phyloP scores from a whole-genome alignment of 2,329 filamentous ascomycete genomes.

The Aspergillus eucalypticola region DNA sequence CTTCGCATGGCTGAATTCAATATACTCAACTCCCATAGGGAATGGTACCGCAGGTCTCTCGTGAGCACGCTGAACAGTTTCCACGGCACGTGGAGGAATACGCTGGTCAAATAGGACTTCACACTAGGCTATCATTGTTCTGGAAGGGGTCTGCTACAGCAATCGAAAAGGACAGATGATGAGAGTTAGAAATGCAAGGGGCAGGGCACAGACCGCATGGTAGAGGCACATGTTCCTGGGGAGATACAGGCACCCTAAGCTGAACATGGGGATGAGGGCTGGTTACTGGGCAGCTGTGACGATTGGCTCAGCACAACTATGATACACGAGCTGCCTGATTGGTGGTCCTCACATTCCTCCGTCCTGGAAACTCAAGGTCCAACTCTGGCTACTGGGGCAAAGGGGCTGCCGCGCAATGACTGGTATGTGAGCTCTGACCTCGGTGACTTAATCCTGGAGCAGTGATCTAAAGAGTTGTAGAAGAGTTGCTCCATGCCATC shows the following conservation, averaged over 20 bases:
- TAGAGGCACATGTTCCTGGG: not conserved
- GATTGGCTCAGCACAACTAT: slow-evolving; percentile 1
- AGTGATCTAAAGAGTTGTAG: not conserved
- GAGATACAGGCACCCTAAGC: not conserved
- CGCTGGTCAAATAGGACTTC: not conserved
- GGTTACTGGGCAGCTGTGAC: not conserved
- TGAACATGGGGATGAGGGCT: not conserved
- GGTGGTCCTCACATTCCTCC: slow-evolving; percentile 13
- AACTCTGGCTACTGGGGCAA: not conserved
- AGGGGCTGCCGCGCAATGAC: slow-evolving; percentile 1
- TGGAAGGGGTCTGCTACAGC: not conserved
- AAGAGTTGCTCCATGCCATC: not conserved
- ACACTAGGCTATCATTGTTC: not conserved
- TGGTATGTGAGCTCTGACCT: slow-evolving; percentile 16
- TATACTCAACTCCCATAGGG: slow-evolving; percentile 21
- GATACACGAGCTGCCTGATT: not conserved
- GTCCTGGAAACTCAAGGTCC: slow-evolving; percentile 5
- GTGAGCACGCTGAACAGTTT: not conserved
- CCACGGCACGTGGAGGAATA: slow-evolving; percentile 1
- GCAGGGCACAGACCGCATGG: slow-evolving; percentile 1
- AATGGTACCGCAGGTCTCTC: slow-evolving; percentile 1
- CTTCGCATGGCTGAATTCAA: slow-evolving; percentile 18
- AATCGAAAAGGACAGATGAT: not conserved
- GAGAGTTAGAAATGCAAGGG: not conserved
- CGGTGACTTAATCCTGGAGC: not conserved